Base-by-base conservation (phyloP, 129 eudicot genomes). In the Ambrosia artemisiifolia region DNA sequence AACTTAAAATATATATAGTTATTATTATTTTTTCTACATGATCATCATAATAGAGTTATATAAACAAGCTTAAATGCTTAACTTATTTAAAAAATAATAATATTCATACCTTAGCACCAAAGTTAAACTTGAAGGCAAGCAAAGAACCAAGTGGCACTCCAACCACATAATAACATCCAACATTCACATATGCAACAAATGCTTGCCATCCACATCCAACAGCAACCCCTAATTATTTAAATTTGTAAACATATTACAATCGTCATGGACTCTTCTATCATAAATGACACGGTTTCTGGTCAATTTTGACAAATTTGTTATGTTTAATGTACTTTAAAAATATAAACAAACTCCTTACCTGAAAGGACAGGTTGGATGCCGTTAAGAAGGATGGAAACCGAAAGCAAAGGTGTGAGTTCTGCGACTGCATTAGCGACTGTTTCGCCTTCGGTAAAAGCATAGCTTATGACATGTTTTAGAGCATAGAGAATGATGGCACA, bases 171-270 rank as follows among this genome's bases (percentile, higher is more conserved):
- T 87, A 84, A 36, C 93, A 84, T 6, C 89, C 89, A 3, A 87
- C 83, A n/a, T 87, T 87, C 8, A 87, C 88, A 68, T 87, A 87
- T 3, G 91, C 91, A 5, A 86, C 91, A 75, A 86, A 86, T 32
- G 81, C 54, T 75, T 86, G 88, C 88, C 91, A 87, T 78, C 88
- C 92, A 74, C 92, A 87, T 20, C 92, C 92, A 50, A 87, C 92
- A 0, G 88, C 92, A 40, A 87, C 92, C 11, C 92, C 92, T 87
- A 51, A 51, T 51, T 10, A 46, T 14, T 6, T 14, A 10, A 36
- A 0, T 2, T 7, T 4, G 11, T 10, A 43, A 44, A 46, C n/a
- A 46, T n/a, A 51, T 6, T n/a, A 16, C 24, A 17, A 6, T 51
- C 11, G 11, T 51, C 11, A 51, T 11, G 59, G 8, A 51, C 19